A percentile compares a stretch with the other conserved stretches of the same genome.
These are phyloP conservation scores for Penicillium sp. DNA, from an alignment of 2,329 filamentous ascomycete species.

Conservation along the genomic window DNA sequence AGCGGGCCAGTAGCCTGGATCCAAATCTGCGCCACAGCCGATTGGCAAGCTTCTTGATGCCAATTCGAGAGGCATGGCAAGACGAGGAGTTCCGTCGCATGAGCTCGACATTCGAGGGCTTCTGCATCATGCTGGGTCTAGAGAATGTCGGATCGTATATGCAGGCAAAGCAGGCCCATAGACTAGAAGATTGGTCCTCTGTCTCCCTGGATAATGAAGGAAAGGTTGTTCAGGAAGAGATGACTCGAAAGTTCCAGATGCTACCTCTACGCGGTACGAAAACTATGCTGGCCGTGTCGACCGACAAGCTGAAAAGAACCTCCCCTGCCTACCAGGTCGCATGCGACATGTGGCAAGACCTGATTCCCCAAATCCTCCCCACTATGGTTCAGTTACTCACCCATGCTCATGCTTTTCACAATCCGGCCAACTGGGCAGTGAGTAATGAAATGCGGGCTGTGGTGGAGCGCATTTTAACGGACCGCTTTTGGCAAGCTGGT, in stretches of 20 bases:
- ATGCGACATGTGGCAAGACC: constrained; percentile 75
- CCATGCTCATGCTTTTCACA: constrained; percentile 86
- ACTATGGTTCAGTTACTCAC: constrained; percentile 79
- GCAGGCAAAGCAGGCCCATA: constrained; percentile 63
- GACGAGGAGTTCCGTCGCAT: constrained; percentile 61
- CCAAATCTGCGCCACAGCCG: constrained; percentile 63
- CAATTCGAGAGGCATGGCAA: constrained; percentile 75
- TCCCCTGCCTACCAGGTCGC: constrained; percentile 69
- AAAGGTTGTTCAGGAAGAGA: constrained; percentile 66
- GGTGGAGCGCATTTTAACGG: constrained; percentile 77
- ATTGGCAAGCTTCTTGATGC: constrained; percentile 71
- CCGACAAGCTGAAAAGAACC: constrained; percentile 75
- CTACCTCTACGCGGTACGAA: constrained; percentile 83
- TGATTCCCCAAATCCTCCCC: constrained; percentile 75
- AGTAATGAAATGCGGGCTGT: constrained; percentile 69
- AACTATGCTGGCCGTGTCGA: constrained; percentile 84
- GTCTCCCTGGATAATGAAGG: constrained; percentile 73
- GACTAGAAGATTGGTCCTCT: constrained; percentile 75
- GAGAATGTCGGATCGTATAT: constrained; percentile 77
- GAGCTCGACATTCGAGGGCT: constrained; percentile 68
- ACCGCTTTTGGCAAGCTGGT: constrained; percentile 96
- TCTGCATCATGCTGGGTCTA: constrained; percentile 73
- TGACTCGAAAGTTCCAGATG: constrained; percentile 68
- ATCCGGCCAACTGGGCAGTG: constrained; percentile 76
- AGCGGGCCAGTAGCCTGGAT: constrained; percentile 73